These are phyloP conservation scores for Clitoria ternatea DNA, from an alignment of 306 rosid genomes.

Conservation along the genomic window DNA sequence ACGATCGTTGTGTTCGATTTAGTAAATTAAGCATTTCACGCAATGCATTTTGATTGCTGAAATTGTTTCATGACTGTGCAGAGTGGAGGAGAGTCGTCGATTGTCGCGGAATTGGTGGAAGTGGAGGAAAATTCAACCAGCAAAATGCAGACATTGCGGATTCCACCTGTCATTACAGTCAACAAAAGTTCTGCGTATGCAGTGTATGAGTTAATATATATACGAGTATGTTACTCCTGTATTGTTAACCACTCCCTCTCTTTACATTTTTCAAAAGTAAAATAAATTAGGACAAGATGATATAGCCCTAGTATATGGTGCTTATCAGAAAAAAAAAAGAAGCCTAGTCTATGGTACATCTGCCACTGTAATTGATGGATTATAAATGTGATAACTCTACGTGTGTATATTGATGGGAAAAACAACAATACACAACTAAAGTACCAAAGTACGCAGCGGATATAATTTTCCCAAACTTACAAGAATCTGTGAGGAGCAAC, in stretches of 20 bases:
- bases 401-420: too few species aligned
- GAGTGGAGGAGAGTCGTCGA: constrained; percentile 91
- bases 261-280: not conserved
- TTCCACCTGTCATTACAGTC: constrained; percentile 65
- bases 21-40: not conserved
- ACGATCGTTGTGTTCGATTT: not conserved
- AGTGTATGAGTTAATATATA: constrained; percentile 62
- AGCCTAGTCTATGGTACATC: not conserved
- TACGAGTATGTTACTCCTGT: constrained; percentile 44
- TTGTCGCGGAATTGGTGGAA: constrained; percentile 86
- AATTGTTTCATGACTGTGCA: constrained; percentile 7
- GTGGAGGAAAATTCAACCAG: constrained; percentile 78
- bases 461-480: too few species aligned
- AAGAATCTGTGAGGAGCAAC: too few species aligned
- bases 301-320: too few species aligned
- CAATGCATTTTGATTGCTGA: not conserved
- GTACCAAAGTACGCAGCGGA: too few species aligned
- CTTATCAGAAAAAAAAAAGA: too few species aligned
- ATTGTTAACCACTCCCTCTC: not conserved
- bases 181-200: constrained; percentile 84
- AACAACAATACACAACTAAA: too few species aligned
- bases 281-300: too few species aligned
- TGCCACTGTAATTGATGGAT: not conserved
- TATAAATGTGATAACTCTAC: not conserved
- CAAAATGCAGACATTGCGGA: constrained; percentile 74